Percentiles rank a stretch among this genome's conserved stretches.
phyloP scores from a whole-genome alignment of 306 rosid species.

The Vigna hirtella region DNA sequence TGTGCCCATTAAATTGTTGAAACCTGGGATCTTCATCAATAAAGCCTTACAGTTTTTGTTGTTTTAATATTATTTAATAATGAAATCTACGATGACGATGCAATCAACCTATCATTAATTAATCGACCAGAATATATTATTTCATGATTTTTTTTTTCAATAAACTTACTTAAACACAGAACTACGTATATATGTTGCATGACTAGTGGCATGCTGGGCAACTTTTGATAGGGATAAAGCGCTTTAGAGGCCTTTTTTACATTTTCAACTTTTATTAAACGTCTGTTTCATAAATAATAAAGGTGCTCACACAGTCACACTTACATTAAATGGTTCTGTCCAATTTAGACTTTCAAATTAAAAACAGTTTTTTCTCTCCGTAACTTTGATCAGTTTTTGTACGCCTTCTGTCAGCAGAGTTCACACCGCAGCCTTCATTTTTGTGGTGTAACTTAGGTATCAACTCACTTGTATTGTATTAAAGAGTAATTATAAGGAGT shows the following conservation, averaged over 20 bases:
- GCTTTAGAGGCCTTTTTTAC: constrained; percentile 21
- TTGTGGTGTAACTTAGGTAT: not conserved
- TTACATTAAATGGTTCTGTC: constrained; percentile 6
- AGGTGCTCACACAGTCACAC: constrained; percentile 11
- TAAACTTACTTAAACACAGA: not conserved
- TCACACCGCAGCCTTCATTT: not conserved
- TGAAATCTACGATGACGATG: too few species aligned
- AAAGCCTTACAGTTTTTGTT: too few species aligned
- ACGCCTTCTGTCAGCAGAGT: not conserved
- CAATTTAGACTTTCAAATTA: constrained; percentile 5
- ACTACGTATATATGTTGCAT: constrained; percentile 18
- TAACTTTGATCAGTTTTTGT: not conserved
- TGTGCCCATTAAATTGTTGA: too few species aligned
- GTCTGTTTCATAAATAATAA: not conserved
- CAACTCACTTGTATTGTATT: not conserved
- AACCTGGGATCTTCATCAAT: too few species aligned
- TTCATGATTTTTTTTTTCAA: not conserved
- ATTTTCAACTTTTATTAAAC: not conserved
- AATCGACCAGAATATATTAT: too few species aligned
- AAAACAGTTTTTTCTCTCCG: not conserved
- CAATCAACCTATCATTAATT: too few species aligned
- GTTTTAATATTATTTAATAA: too few species aligned
- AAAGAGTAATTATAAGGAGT: not conserved
- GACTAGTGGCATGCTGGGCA: constrained; percentile 34
- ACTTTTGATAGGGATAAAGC: constrained; percentile 13